Conservation (phyloP, 2,329 filamentous ascomycete species). For the Venturia aucupariae region DNA sequence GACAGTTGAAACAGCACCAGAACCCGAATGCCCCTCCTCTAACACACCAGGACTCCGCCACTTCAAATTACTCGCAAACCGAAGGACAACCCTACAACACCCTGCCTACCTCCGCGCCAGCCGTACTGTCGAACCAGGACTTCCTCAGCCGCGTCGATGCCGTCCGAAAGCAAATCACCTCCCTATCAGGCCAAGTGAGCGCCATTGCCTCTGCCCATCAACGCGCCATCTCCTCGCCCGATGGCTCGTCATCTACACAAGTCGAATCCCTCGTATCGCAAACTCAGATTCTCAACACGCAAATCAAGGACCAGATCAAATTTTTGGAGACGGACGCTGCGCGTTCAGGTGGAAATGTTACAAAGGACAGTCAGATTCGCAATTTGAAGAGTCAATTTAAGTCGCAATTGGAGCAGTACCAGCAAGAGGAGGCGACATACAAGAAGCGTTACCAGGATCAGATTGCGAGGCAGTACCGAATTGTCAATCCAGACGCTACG, state of each 20-base stretch:
- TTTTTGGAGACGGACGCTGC: constrained; percentile 61
- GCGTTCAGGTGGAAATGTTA: constrained; percentile 52
- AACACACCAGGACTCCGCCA: constrained; percentile 28
- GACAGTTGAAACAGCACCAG: constrained; percentile 11
- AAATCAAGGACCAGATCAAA: constrained; percentile 72
- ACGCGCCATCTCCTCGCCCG: constrained; percentile 58
- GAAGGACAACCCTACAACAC: constrained; percentile 5
- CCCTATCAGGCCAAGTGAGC: constrained; percentile 57
- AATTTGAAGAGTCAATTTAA: constrained; percentile 64
- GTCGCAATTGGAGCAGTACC: constrained; percentile 60
- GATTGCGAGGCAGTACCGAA: constrained; percentile 70
- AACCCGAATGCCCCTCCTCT: constrained; percentile 20
- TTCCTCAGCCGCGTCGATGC: constrained; percentile 60
- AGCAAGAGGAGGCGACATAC: constrained; percentile 63
- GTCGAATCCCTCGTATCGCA: constrained; percentile 60
- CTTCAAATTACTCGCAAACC: constrained; percentile 27
- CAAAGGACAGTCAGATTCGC: constrained; percentile 62
- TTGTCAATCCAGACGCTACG: constrained; percentile 72
- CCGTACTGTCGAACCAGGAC: constrained; percentile 51
- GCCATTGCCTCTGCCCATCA: constrained; percentile 62
- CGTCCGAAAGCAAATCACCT: constrained; percentile 58
- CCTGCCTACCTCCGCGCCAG: constrained; percentile 20
- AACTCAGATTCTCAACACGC: constrained; percentile 63
- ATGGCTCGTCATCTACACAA: constrained; percentile 42
- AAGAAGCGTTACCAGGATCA: constrained; percentile 64